These are phyloP conservation scores for Verbascum thapsus DNA, from an alignment of 257 asterid species.

Conservation along the genomic window DNA sequence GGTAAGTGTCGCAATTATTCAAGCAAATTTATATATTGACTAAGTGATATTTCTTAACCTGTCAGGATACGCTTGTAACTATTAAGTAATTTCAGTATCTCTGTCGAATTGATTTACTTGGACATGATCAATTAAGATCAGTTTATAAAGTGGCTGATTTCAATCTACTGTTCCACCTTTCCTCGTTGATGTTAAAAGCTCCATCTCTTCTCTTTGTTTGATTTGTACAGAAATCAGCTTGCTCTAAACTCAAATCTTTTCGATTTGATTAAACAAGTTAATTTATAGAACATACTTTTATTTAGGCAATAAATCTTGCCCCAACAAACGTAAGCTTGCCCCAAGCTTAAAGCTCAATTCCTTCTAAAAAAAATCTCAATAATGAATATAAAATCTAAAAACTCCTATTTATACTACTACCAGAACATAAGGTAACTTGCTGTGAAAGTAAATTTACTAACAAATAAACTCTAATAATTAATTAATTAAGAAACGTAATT, in stretches of 20 bases:
- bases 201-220: neutral
- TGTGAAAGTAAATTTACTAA: too few species aligned
- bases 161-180: neutral
- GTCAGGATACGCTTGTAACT: neutral
- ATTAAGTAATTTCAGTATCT: neutral
- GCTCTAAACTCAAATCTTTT: neutral
- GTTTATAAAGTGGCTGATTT: neutral
- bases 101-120: neutral
- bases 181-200: slow-evolving; percentile 1
- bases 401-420: too few species aligned
- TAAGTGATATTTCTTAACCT: neutral
- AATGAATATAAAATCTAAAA: too few species aligned
- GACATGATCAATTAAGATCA: neutral
- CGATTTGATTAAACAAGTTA: neutral
- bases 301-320: too few species aligned
- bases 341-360: too few species aligned
- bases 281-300: too few species aligned
- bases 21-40: neutral
- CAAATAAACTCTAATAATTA: too few species aligned
- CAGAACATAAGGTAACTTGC: too few species aligned
- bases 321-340: too few species aligned
- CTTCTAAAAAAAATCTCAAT: too few species aligned
- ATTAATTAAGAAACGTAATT: too few species aligned
- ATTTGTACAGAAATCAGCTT: slow-evolving; percentile 3
- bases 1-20: neutral